These are phyloP conservation scores for Pythium volutum DNA, from an alignment of 352 stramenopile genomes.

Conservation along the genomic window DNA sequence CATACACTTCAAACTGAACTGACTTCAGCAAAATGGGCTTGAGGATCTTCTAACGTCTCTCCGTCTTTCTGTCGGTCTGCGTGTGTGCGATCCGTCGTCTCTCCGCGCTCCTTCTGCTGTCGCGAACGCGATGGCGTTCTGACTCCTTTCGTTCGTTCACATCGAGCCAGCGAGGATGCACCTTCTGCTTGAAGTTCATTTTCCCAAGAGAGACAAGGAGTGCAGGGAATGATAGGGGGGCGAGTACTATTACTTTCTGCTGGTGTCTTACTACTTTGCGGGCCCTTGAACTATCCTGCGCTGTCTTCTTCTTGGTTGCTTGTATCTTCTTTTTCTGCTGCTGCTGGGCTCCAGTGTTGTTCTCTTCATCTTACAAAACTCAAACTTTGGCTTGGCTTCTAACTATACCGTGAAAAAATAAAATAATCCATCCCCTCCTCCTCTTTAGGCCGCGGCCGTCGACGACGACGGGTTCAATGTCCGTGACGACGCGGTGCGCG, in stretches of 20 bases:
- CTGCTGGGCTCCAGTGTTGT: background rate
- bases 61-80: background rate
- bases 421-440: background rate
- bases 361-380: conserved; percentile 13
- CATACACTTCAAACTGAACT: background rate
- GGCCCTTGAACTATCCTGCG: too few relatives aligned
- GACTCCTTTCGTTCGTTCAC: background rate
- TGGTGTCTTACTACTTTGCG: too few relatives aligned
- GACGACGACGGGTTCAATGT: conserved; percentile 2
- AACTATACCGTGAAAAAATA: conserved; percentile 6
- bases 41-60: background rate
- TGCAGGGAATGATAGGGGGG: background rate
- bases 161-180: background rate
- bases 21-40: background rate
- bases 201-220: too few relatives aligned
- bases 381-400: background rate
- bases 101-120: conserved; percentile 3
- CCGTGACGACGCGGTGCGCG: conserved; percentile 8
- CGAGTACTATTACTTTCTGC: background rate
- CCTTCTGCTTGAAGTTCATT: conserved; percentile 9
- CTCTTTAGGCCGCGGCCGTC: background rate
- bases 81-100: background rate
- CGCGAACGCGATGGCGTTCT: background rate
- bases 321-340: background rate
- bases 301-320: too few relatives aligned